Conservation (phyloP, 2,329 filamentous ascomycete species). For the Cladosporium sp. region DNA sequence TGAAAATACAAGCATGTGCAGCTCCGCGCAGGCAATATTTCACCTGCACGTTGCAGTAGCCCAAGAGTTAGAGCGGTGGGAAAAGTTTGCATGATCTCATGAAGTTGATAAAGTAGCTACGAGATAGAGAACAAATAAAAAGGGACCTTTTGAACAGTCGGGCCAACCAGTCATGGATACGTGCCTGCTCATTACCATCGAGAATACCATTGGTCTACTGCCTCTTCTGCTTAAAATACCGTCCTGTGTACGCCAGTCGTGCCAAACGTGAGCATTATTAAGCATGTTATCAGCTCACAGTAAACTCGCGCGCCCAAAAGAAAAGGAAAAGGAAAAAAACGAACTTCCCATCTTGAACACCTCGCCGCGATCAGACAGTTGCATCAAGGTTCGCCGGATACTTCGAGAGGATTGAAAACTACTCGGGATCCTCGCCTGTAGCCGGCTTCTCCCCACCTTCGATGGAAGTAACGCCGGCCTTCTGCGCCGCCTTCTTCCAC, state of each 20-base stretch:
- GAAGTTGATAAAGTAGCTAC: constrained; percentile 2
- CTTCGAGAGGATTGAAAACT: neutral
- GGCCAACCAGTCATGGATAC: neutral
- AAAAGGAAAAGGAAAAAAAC: neutral
- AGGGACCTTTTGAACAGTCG: neutral
- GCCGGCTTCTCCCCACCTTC: constrained; percentile 18
- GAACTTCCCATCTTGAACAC: neutral
- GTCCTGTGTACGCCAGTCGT: constrained; percentile 5
- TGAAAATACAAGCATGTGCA: neutral
- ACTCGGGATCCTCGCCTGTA: constrained; percentile 8
- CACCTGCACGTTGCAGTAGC: neutral
- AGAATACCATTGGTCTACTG: neutral
- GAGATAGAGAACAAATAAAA: neutral
- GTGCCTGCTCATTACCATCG: neutral
- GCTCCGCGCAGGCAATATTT: neutral
- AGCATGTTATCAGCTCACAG: neutral
- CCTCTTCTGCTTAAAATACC: neutral
- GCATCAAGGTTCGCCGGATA: neutral
- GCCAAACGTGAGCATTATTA: constrained; percentile 7
- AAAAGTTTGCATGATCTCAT: constrained; percentile 8
- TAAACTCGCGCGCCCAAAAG: neutral
- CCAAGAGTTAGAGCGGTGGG: neutral
- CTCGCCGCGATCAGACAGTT: neutral
- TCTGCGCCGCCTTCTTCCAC: constrained; percentile 64
- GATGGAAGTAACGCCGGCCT: constrained; percentile 30